Base-by-base conservation (phyloP, 2,329 filamentous ascomycete genomes). In the Talaromyces amestolkiae region DNA sequence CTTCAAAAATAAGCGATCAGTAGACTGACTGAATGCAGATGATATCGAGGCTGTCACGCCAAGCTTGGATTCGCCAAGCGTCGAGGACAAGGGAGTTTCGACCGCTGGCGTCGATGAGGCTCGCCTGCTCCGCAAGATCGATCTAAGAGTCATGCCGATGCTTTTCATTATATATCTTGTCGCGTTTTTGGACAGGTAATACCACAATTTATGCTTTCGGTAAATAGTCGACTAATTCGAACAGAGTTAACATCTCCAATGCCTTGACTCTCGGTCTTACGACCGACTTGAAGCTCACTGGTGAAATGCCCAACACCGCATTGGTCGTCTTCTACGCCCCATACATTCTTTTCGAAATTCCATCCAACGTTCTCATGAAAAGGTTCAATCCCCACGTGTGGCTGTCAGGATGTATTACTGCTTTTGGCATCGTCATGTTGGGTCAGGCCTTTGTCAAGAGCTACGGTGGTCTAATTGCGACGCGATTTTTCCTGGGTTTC, bases 271-370 rank as follows among this genome's bases (percentile, higher is more conserved):
- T 82, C 64, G 81, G 82, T 13, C 74, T 85, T 11, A 79, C 79
- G 0, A 72, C 74, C 31, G 82, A 85, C 24, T 74, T 85, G 4
- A 66, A 77, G 5, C 76, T 86, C 0, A 67, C 69, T 4, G 74
- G 75, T 45, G 76, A 81, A 67, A 73, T 81, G 65, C 83, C 82
- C 72, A 85, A 85, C 66, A 79, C 73, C 2, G 82, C 83, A 0
- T 73, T 85, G 6, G 81, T 84, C 67, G 83, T 85, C 68, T 85
- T 85, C 75, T 85, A 84, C 72, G 81, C 85, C 7, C 80, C 81
- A 0, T 83, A 85, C 63, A 76, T 85, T n/a, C 72, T 85, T 2
- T 81, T 84, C 66, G 83, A 85, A 66, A 83, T 85, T 24, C 83
- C 83, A 0, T 81, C 79, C 31, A 85, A 85, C 63, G 73, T 85